phyloP scores from a whole-genome alignment of 371 early-diverging fungal genomes.

The Mucor circinelloides region DNA sequence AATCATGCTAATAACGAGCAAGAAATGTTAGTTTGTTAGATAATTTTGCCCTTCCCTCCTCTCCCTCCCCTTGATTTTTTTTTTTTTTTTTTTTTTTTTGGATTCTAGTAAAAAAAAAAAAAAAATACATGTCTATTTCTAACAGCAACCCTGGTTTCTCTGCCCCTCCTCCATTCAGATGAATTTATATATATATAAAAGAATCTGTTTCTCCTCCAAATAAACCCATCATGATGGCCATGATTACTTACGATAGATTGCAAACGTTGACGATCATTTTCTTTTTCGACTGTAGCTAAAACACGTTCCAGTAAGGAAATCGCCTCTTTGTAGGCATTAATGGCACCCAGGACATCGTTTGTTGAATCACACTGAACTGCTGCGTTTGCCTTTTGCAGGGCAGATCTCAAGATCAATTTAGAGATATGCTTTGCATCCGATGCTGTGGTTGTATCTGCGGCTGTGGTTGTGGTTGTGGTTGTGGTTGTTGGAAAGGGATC shows the following conservation, averaged over 20 bases:
- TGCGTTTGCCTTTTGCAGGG: slow-evolving; percentile 49
- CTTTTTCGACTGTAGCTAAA: slow-evolving; percentile 38
- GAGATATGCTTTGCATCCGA: slow-evolving; percentile 35
- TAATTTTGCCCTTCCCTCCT: neutral
- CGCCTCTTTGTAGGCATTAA: slow-evolving; percentile 52
- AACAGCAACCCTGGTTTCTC: neutral
- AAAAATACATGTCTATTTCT: neutral
- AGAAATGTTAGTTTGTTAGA: neutral
- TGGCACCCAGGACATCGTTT: slow-evolving; percentile 48
- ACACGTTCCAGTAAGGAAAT: slow-evolving; percentile 44
- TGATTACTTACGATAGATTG: slow-evolving; percentile 47
- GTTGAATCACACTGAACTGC: slow-evolving; percentile 51
- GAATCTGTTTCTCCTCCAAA: neutral
- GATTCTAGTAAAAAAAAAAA: too few relatives aligned
- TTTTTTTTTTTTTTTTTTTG: too few relatives aligned
- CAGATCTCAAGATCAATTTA: slow-evolving; percentile 44
- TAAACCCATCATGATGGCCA: neutral
- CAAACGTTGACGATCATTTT: slow-evolving; percentile 40
- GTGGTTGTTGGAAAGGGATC: slow-evolving; percentile 13
- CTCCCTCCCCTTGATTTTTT: neutral
- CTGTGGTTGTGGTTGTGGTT: neutral
- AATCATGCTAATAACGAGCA: slow-evolving; percentile 23
- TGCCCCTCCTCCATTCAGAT: neutral
- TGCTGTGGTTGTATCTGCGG: neutral
- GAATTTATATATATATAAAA: neutral